A percentile compares a stretch with the other conserved stretches of the same genome.
Evolutionary conservation across 1,139 yeast genomes (phyloP).

Genomic region (Taiozyma sp.): DNA sequence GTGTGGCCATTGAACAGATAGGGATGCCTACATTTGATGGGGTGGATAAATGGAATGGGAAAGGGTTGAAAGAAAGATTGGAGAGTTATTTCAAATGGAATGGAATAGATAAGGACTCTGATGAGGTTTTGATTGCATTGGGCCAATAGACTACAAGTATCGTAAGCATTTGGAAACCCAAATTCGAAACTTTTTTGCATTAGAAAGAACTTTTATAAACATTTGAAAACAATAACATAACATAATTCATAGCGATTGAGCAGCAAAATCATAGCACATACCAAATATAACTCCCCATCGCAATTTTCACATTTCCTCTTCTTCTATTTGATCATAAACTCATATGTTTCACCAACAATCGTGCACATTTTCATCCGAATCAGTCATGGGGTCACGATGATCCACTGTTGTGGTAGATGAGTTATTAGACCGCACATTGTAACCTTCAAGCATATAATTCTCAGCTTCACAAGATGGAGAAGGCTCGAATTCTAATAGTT

Average conservation of each 20-base stretch:
- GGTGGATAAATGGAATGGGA: conserved; percentile 53
- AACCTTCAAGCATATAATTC: conserved; percentile 32
- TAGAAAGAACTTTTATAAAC: no score
- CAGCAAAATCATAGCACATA: no score
- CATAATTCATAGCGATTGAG: no score
- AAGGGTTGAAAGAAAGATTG: conserved; percentile 11
- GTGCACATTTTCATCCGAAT: neutral
- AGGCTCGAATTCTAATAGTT: neutral
- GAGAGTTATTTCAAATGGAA: conserved; percentile 9
- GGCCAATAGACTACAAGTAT: neutral
- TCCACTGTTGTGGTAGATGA: neutral
- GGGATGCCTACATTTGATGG: conserved; percentile 55
- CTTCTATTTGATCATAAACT: no score
- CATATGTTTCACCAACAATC: neutral
- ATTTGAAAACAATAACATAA: neutral
- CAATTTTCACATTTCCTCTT: no score
- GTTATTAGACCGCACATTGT: conserved; percentile 4
- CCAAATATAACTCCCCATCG: no score
- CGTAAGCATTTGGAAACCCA: no score
- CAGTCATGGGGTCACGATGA: neutral
- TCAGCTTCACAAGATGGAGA: conserved; percentile 33
- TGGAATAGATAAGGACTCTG: neutral
- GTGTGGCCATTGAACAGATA: conserved; percentile 69
- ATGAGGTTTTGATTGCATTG: neutral
- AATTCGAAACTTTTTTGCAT: no score